phyloP scores from a whole-genome alignment of 129 eudicot genomes.

The Saposhnikovia divaricata region DNA sequence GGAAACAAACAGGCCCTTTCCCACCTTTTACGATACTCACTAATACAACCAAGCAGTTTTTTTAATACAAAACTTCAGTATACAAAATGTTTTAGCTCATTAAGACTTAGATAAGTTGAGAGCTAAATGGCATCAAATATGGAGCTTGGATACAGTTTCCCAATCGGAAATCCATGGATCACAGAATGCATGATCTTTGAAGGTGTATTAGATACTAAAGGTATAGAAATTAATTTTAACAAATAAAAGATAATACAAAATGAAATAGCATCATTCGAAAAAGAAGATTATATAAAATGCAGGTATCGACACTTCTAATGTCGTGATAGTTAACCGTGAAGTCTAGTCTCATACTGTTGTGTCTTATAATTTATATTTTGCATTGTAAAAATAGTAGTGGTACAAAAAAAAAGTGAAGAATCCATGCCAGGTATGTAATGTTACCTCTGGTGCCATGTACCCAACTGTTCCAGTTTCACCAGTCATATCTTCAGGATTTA shows the following conservation, averaged over 20 bases:
- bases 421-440: background rate
- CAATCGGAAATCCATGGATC: no score
- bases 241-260: background rate
- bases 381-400: background rate
- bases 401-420: background rate
- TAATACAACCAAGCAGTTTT: no score
- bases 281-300: background rate
- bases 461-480: slow-evolving; percentile 90
- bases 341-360: background rate
- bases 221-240: background rate
- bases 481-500: slow-evolving; percentile 78
- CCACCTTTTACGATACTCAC: no score
- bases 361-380: background rate
- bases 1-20: no score
- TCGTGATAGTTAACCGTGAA: background rate
- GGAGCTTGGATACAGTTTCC: no score
- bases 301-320: background rate
- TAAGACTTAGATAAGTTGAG: background rate
- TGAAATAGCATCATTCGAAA: background rate
- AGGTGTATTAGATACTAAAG: background rate
- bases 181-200: background rate
- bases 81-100: no score
- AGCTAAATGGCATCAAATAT: background rate
- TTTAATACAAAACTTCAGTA: no score
- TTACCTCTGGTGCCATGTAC: slow-evolving; percentile 74